phyloP scores from a whole-genome alignment of 306 rosid species.

The Cucurbita ficifolia region DNA sequence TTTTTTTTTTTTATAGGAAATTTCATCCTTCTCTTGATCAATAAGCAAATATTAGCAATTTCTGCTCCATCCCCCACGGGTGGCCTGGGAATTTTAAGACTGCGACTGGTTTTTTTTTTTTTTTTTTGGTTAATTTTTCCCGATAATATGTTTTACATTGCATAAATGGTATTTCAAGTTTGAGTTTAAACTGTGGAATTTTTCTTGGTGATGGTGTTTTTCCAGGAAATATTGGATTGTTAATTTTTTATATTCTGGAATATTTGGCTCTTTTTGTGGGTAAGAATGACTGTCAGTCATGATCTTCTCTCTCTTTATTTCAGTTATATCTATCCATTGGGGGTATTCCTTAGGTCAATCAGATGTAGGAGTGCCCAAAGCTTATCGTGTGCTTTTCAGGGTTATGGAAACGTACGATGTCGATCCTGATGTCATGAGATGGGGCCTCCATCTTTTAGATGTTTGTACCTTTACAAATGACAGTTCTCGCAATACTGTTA shows the following conservation, averaged over 20 bases:
- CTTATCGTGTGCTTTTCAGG: conserved; percentile 12
- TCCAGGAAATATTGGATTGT: background rate
- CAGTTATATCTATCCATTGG: conserved; percentile 14
- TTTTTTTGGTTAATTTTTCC: background rate
- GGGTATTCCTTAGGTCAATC: conserved; percentile 9
- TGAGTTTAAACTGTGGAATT: background rate
- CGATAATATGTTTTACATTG: background rate
- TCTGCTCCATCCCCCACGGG: background rate
- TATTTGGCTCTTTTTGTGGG: background rate
- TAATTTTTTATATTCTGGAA: background rate
- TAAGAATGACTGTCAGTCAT: background rate
- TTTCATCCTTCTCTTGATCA: background rate
- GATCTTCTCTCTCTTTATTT: background rate
- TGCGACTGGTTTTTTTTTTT: background rate
- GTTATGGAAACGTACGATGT: conserved; percentile 33
- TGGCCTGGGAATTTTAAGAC: background rate
- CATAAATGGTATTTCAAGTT: background rate
- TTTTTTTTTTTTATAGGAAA: background rate
- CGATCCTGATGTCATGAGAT: conserved; percentile 77
- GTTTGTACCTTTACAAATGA: conserved; percentile 54
- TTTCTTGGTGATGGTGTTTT: background rate
- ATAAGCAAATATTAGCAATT: background rate
- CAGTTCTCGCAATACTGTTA: conserved; percentile 27
- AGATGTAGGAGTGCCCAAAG: conserved; percentile 13
- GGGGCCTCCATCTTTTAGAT: conserved; percentile 89